Conservation (phyloP, 306 rosid species). For the Prunus dulcis region DNA sequence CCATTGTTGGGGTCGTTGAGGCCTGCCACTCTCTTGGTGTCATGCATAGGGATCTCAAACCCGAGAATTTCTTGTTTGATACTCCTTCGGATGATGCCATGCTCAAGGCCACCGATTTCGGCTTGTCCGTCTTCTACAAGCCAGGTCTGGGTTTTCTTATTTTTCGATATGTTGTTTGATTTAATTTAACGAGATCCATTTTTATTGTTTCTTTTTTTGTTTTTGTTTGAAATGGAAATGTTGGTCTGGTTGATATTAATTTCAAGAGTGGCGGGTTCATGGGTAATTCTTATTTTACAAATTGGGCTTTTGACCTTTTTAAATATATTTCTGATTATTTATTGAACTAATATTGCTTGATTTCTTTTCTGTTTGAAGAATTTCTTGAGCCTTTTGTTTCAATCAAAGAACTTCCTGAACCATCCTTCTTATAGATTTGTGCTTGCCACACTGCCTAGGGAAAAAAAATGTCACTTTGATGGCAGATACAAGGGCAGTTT, state of each 20-base stretch:
- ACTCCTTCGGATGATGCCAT: constrained; percentile 62
- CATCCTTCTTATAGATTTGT: not conserved
- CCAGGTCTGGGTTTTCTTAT: constrained; percentile 48
- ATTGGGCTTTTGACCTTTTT: not conserved
- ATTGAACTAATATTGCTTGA: not conserved
- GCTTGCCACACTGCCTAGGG: not conserved
- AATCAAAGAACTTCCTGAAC: not conserved
- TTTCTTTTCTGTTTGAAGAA: not conserved
- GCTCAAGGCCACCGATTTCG: constrained; percentile 86
- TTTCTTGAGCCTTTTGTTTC: not conserved
- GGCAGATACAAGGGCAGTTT: too few species aligned
- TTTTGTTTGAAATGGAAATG: not conserved
- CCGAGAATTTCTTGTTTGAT: constrained; percentile 89
- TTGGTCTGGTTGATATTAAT: too few species aligned
- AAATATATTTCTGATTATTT: not conserved
- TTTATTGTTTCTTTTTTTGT: constrained; percentile 5
- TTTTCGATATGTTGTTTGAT: too few species aligned
- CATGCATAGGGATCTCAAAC: constrained; percentile 95
- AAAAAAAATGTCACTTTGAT: too few species aligned
- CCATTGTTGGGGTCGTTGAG: constrained; percentile 80
- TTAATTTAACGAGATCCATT: not conserved
- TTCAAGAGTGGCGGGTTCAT: not conserved
- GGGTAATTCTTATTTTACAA: not conserved
- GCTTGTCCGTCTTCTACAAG: constrained; percentile 72
- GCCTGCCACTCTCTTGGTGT: constrained; percentile 93